Evolutionary conservation across 1,284 basidiomycete species (phyloP).

Genomic region (Heterobasidion annosum): DNA sequence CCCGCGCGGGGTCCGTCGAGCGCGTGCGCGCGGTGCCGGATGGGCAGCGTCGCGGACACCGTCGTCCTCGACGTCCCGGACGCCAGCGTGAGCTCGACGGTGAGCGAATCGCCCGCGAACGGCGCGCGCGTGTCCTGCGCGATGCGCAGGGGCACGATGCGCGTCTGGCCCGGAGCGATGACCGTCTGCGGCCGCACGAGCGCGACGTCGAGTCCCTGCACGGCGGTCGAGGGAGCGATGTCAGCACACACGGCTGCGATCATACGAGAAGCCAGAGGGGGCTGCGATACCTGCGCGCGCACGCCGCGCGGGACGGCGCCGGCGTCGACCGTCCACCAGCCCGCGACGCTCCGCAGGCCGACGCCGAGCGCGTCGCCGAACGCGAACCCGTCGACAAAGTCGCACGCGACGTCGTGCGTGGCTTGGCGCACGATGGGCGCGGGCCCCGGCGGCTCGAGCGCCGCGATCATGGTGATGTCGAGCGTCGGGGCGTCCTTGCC

Average conservation of each 20-base stretch:
- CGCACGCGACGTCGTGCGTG: conserved; percentile 45
- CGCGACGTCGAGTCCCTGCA: conserved; percentile 27
- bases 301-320: no score
- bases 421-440: conserved; percentile 27
- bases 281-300: no score
- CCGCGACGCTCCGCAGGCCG: conserved; percentile 41
- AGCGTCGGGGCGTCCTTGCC: conserved; percentile 38
- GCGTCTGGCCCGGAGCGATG: conserved; percentile 53
- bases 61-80: not conserved
- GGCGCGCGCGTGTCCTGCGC: conserved; percentile 24
- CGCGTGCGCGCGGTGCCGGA: conserved; percentile 26
- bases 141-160: conserved; percentile 43
- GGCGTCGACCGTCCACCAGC: conserved; percentile 43
- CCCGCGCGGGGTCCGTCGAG: no score
- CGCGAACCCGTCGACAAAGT: conserved; percentile 60
- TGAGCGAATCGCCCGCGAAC: not conserved
- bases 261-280: no score
- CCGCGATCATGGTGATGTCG: conserved; percentile 31
- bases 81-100: not conserved
- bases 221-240: not conserved
- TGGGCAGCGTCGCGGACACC: conserved; percentile 24
- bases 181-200: conserved; percentile 25
- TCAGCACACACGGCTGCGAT: not conserved
- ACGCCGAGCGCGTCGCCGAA: conserved; percentile 63
- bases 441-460: conserved; percentile 22